Conservation (phyloP, 129 eudicot species). For the Ambrosia trifida region DNA sequence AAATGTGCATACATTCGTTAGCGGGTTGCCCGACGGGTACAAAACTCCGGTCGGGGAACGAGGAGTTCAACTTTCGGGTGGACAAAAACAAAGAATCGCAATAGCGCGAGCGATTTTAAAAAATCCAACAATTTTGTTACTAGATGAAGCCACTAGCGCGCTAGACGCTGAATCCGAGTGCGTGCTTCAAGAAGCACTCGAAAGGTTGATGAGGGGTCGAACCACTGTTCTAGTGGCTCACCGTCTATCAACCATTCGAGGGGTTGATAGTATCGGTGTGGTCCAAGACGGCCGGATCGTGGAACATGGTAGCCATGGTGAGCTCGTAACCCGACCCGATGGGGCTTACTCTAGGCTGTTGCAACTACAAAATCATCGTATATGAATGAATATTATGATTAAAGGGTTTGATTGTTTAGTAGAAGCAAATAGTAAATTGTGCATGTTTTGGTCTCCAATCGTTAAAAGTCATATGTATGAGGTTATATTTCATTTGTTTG, state of each 20-base stretch:
- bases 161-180: slow-evolving; percentile 91
- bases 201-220: slow-evolving; percentile 88
- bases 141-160: slow-evolving; percentile 96
- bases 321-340: slow-evolving; percentile 77
- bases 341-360: slow-evolving; percentile 92
- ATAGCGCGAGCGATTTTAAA: slow-evolving; percentile 87
- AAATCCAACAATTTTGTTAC: slow-evolving; percentile 74
- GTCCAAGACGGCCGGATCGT: slow-evolving; percentile 92
- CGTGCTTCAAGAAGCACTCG: slow-evolving; percentile 88
- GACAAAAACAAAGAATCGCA: slow-evolving; percentile 93
- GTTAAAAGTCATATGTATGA: slow-evolving; percentile 3
- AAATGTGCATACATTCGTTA: slow-evolving; percentile 76
- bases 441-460: slow-evolving; percentile 37
- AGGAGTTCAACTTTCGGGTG: slow-evolving; percentile 94
- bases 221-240: slow-evolving; percentile 91
- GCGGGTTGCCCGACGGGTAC: slow-evolving; percentile 89
- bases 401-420: slow-evolving; percentile 13
- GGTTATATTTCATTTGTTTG: slow-evolving; percentile 27
- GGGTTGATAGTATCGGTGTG: slow-evolving; percentile 78
- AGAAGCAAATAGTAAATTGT: slow-evolving; percentile 28
- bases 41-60: slow-evolving; percentile 82
- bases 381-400: slow-evolving; percentile 48
- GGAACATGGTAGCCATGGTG: slow-evolving; percentile 90
- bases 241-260: slow-evolving; percentile 81
- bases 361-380: slow-evolving; percentile 80